Percentiles rank a stretch among this genome's conserved stretches.
These are phyloP conservation scores for Hypoxylon sp. DNA, from an alignment of 2,329 filamentous ascomycete species.

Conservation along the genomic window DNA sequence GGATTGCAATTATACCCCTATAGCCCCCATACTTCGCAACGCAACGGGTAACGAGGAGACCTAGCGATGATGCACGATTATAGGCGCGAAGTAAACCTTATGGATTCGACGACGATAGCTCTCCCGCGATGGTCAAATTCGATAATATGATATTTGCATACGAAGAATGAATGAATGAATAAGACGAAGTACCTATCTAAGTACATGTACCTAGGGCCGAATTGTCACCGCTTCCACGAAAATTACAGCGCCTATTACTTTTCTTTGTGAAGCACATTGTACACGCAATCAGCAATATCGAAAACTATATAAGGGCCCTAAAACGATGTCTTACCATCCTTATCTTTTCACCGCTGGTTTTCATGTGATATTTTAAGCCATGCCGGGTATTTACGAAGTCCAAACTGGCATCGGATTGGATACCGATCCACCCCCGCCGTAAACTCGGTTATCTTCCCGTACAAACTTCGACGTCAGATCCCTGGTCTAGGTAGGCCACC, in stretches of 20 bases:
- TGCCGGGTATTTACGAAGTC: conserved; percentile 23
- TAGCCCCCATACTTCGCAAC: too few species aligned
- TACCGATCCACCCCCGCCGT: conserved; percentile 29
- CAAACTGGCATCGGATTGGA: conserved; percentile 6
- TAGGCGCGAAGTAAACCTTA: too few species aligned
- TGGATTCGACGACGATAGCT: too few species aligned
- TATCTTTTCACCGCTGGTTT: conserved; percentile 12
- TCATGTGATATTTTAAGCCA: conserved; percentile 7
- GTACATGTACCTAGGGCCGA: too few species aligned
- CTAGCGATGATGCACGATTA: too few species aligned
- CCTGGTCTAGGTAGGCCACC: conserved; percentile 8
- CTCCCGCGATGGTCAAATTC: too few species aligned
- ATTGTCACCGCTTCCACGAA: too few species aligned
- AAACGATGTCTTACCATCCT: conserved; percentile 6
- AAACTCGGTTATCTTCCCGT: conserved; percentile 11
- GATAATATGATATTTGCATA: too few species aligned
- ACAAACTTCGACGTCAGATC: conserved; percentile 21
- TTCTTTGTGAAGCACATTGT: conserved; percentile 8
- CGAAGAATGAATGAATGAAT: too few species aligned
- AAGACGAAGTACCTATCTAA: too few species aligned
- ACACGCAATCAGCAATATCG: conserved; percentile 7
- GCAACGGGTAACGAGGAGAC: too few species aligned
- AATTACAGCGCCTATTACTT: too few species aligned
- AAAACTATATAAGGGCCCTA: neutral
- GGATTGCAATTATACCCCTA: neutral